Evolutionary conservation across 2,329 filamentous ascomycete species (phyloP).

Genomic region (Metarhizium robertsii): DNA sequence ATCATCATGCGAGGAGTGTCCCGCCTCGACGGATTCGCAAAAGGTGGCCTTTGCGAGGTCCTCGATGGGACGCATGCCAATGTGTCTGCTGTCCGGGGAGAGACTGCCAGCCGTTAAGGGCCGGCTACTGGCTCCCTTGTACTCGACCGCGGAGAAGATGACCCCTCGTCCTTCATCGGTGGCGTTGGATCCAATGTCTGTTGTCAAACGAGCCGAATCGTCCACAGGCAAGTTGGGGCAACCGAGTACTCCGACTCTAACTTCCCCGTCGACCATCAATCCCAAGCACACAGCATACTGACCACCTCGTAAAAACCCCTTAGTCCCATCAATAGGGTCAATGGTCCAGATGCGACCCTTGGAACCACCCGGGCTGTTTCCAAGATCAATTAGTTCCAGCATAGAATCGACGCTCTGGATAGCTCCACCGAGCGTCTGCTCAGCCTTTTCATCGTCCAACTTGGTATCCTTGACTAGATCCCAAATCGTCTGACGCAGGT

Average conservation of each 20-base stretch:
- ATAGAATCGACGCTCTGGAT: slow-evolving; percentile 55
- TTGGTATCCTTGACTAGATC: slow-evolving; percentile 64
- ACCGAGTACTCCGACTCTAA: slow-evolving; percentile 88
- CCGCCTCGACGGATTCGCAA: slow-evolving; percentile 93
- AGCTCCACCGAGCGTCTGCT: slow-evolving; percentile 61
- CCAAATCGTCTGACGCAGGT: slow-evolving; percentile 66
- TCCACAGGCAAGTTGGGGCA: slow-evolving; percentile 93
- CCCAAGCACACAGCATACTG: slow-evolving; percentile 95
- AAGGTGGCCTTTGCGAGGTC: slow-evolving; percentile 78
- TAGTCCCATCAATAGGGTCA: slow-evolving; percentile 95
- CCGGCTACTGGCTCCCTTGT: slow-evolving; percentile 71
- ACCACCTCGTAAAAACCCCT: slow-evolving; percentile 90
- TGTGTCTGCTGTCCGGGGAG: slow-evolving; percentile 41
- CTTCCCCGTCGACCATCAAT: slow-evolving; percentile 84
- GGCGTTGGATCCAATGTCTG: slow-evolving; percentile 65
- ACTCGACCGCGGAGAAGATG: slow-evolving; percentile 74
- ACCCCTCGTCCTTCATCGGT: slow-evolving; percentile 73
- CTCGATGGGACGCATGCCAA: slow-evolving; percentile 69
- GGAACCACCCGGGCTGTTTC: slow-evolving; percentile 60
- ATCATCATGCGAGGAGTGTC: slow-evolving; percentile 82
- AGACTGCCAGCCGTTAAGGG: slow-evolving; percentile 50
- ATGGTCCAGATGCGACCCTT: slow-evolving; percentile 87
- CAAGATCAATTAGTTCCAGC: slow-evolving; percentile 58
- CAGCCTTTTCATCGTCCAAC: slow-evolving; percentile 47
- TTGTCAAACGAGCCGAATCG: slow-evolving; percentile 50